A percentile compares a stretch with the other conserved stretches of the same genome.
phyloP scores from a whole-genome alignment of 1,284 basidiomycete genomes.

The Xerocomus minutiporus region DNA sequence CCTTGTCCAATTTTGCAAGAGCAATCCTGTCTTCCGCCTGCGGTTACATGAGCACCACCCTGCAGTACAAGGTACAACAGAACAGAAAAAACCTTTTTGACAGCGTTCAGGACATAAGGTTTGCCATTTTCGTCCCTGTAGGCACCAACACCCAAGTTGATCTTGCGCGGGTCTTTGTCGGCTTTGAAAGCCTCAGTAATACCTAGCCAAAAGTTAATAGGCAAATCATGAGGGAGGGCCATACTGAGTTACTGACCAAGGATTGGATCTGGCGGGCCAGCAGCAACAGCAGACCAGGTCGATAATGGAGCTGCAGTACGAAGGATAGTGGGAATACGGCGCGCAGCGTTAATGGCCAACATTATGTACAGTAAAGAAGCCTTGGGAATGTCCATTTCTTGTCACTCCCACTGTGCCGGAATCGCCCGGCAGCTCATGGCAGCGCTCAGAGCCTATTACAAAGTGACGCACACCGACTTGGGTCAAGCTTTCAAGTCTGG shows the following conservation, averaged over 20 bases:
- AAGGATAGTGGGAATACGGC: slow-evolving; percentile 39
- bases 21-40: slow-evolving; percentile 81
- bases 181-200: slow-evolving; percentile 95
- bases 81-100: slow-evolving; percentile 65
- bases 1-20: slow-evolving; percentile 81
- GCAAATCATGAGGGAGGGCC: not conserved
- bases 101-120: slow-evolving; percentile 89
- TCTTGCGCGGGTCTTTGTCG: slow-evolving; percentile 87
- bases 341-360: slow-evolving; percentile 42
- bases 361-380: slow-evolving; percentile 29
- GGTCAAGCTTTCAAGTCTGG: too few species aligned
- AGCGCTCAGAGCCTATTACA: not conserved
- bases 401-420: slow-evolving; percentile 8
- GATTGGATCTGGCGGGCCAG: slow-evolving; percentile 91
- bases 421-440: slow-evolving; percentile 12
- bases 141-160: slow-evolving; percentile 94
- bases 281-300: slow-evolving; percentile 79
- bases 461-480: too few species aligned
- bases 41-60: slow-evolving; percentile 5
- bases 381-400: not conserved
- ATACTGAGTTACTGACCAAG: slow-evolving; percentile 53
- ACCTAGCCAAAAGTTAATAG: slow-evolving; percentile 39
- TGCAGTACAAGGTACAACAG: not conserved
- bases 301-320: slow-evolving; percentile 49
- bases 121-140: slow-evolving; percentile 95